Conservation (phyloP, 495 filamentous ascomycete genomes). For the Usnea hakonensis region DNA sequence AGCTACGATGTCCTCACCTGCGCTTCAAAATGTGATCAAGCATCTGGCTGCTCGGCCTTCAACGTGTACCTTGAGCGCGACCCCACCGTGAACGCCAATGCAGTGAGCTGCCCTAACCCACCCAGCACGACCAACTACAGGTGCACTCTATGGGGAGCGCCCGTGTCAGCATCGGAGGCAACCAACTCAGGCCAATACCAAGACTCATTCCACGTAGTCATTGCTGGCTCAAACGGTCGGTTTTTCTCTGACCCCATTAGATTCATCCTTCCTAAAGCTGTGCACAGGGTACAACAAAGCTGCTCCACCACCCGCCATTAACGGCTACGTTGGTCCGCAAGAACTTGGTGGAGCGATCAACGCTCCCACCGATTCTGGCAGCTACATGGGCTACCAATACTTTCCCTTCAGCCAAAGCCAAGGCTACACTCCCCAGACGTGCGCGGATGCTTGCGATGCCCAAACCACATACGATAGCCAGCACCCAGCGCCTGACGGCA, state of each 20-base stretch:
- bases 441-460: conserved; percentile 36
- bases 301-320: conserved; percentile 26
- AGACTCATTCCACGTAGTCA: conserved; percentile 36
- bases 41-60: conserved; percentile 34
- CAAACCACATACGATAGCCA: conserved; percentile 33
- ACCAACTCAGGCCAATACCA: conserved; percentile 34
- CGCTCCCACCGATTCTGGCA: conserved; percentile 28
- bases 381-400: conserved; percentile 36
- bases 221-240: conserved; percentile 37
- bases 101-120: conserved; percentile 34
- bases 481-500: conserved; percentile 25
- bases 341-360: conserved; percentile 37
- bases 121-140: conserved; percentile 44
- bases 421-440: conserved; percentile 32
- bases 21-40: conserved; percentile 27
- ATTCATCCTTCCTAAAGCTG: neutral
- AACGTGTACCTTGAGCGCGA: conserved; percentile 45
- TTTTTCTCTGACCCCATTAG: neutral
- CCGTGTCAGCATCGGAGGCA: conserved; percentile 27
- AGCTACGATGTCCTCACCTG: conserved; percentile 37
- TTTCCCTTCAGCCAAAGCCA: conserved; percentile 31
- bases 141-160: conserved; percentile 44
- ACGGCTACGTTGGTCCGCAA: conserved; percentile 26
- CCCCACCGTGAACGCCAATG: conserved; percentile 32
- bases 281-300: conserved; percentile 29